Percentiles rank a stretch among this genome's conserved stretches.
Conservation (phyloP, 2,329 filamentous ascomycete genomes). For the Arthroderma sp. region DNA sequence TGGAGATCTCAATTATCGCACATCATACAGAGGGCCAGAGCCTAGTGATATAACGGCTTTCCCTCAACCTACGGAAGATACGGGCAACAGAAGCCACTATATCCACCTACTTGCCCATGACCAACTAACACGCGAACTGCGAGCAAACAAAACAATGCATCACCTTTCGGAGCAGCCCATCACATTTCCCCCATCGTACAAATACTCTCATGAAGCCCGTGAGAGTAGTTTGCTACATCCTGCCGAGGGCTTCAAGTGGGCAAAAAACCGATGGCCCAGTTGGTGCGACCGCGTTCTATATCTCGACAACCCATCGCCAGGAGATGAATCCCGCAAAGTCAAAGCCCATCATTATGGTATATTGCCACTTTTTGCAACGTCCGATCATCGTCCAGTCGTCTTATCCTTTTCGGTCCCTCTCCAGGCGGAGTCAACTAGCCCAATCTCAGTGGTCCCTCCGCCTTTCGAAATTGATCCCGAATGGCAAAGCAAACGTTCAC, state of each 20-base stretch:
- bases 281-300: constrained; percentile 92
- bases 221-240: constrained; percentile 26
- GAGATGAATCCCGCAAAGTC: constrained; percentile 31
- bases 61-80: constrained; percentile 46
- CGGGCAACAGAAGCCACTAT: constrained; percentile 49
- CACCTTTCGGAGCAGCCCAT: constrained; percentile 64
- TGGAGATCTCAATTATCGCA: constrained; percentile 93
- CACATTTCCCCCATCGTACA: constrained; percentile 84
- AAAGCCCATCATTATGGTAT: constrained; percentile 54
- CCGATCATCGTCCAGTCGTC: constrained; percentile 78
- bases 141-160: constrained; percentile 60
- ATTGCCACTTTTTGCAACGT: constrained; percentile 66
- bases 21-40: constrained; percentile 53
- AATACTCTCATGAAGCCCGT: constrained; percentile 49
- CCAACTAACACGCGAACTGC: constrained; percentile 63
- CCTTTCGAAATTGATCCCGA: constrained; percentile 47
- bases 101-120: constrained; percentile 58
- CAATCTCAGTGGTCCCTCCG: constrained; percentile 18
- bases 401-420: constrained; percentile 50
- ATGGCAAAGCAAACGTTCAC: constrained; percentile 44
- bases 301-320: constrained; percentile 49
- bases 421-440: constrained; percentile 23
- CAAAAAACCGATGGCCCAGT: constrained; percentile 70
- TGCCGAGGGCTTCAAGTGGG: constrained; percentile 54
- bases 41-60: constrained; percentile 47